Base-by-base conservation (phyloP, 1,139 yeast species). In the Insectozyma bohioensis region DNA sequence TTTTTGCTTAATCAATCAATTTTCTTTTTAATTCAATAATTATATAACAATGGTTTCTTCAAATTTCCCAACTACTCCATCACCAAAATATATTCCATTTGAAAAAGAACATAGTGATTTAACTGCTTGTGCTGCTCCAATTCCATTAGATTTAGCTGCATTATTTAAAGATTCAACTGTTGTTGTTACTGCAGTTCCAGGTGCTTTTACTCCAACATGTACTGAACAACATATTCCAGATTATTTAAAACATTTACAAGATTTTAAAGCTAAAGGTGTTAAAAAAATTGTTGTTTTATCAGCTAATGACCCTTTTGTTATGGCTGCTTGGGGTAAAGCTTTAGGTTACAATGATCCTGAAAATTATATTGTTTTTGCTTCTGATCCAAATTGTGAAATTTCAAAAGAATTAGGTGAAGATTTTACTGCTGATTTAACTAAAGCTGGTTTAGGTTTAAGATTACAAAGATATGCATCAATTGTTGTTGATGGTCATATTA, bases 161-260 rank as follows among this genome's bases (percentile, higher is more conserved):
- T 65, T 71, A 46, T 59, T 63, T 58, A 48, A 67, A 58, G 73
- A 70, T 44, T 72, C 72, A 57, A 75, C 72, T 46, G 72, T 85
- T 28, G 78, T 85, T 26, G 68, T 86, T 48, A 86, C 90, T 25
- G 75, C 86, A 37, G 95, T 85, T 17, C 95, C 95, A 41, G 95
- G 95, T 44, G 95, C 96, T 15, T 87, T 86, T 72, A 85, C 95
- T 23, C 95, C 95, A 45, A 80, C 95, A 5, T 87, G 95, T 63
- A 78, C 92, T 22, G 85, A 78, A 44, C 67, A 72, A 47, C 95
- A 88, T 60, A 77, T 87, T 45, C 96, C 96, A 17, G 85, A 80
- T 12, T 85, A 70, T 61, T 62, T 87, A 41, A 58, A 65, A 34
- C 63, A 75, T 35, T 51, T 73, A 34, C 56, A 56, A 8, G 74